These are phyloP conservation scores for Cardamine resedifolia DNA, from an alignment of 345 rosid species.

Conservation along the genomic window DNA sequence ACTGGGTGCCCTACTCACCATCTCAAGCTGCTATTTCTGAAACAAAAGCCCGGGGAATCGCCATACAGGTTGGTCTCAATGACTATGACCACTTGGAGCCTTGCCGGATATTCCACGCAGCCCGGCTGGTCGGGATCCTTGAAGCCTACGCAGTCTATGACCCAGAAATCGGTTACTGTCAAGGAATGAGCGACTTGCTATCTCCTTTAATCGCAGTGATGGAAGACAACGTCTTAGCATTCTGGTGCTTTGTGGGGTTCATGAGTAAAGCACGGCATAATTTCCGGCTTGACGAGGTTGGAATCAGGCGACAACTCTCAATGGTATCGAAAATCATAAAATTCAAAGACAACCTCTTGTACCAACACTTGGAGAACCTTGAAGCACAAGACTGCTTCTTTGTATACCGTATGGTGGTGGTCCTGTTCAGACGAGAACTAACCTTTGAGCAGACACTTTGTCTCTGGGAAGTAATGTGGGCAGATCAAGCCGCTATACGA, in stretches of 20 bases:
- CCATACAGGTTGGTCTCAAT: conserved; percentile 66
- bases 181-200: conserved; percentile 96
- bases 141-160: conserved; percentile 91
- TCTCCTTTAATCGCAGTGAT: conserved; percentile 75
- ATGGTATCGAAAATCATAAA: conserved; percentile 83
- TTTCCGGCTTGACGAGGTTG: conserved; percentile 92
- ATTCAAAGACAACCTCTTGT: conserved; percentile 74
- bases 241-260: conserved; percentile 93
- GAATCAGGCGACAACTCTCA: conserved; percentile 79
- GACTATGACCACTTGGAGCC: conserved; percentile 86
- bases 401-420: conserved; percentile 96
- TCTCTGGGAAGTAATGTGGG: conserved; percentile 99
- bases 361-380: conserved; percentile 86
- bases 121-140: conserved; percentile 79
- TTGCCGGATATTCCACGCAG: conserved; percentile 75
- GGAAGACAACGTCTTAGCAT: conserved; percentile 80
- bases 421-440: conserved; percentile 79
- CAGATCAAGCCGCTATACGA: conserved; percentile 85
- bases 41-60: conserved; percentile 52
- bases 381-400: conserved; percentile 92
- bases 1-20: conserved; percentile 71
- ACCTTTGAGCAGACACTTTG: conserved; percentile 83
- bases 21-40: conserved; percentile 66
- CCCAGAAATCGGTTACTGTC: conserved; percentile 85
- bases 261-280: conserved; percentile 94